Conservation (phyloP, 371 early-diverging fungal species). For the Lichtheimia corymbifera region DNA sequence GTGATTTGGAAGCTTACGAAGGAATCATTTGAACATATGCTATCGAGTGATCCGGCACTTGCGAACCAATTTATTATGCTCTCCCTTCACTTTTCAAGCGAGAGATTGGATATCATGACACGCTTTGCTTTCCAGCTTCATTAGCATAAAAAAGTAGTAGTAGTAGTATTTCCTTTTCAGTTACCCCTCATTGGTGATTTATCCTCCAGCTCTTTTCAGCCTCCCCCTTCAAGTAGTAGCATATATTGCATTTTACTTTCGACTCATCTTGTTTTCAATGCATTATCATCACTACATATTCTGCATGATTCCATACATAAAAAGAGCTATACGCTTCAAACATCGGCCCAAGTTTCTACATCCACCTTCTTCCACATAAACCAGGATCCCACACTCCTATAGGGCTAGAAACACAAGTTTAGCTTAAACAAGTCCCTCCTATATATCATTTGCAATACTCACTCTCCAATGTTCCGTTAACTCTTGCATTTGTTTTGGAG, state of each 20-base stretch:
- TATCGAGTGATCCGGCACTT: conserved; percentile 45
- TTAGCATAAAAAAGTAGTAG: conserved; percentile 9
- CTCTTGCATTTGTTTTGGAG: conserved; percentile 43
- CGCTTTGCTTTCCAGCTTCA: conserved; percentile 61
- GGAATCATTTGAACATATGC: conserved; percentile 60
- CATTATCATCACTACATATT: no score
- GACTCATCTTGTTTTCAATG: no score
- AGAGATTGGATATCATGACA: conserved; percentile 58
- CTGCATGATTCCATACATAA: no score
- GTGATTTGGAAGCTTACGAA: conserved; percentile 68
- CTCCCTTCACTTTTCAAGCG: conserved; percentile 60
- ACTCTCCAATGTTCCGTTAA: conserved; percentile 48
- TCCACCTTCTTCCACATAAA: conserved; percentile 47
- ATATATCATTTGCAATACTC: neutral
- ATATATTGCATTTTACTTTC: no score
- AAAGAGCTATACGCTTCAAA: no score
- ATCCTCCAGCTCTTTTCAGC: no score
- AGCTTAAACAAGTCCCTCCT: neutral
- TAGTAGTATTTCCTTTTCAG: neutral
- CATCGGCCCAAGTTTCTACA: no score
- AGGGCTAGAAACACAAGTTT: conserved; percentile 27
- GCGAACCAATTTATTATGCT: conserved; percentile 58
- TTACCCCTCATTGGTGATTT: neutral
- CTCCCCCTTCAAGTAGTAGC: no score
- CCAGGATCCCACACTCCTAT: conserved; percentile 49